Conservation (phyloP, 257 asterid species). For the Mitragyna speciosa region DNA sequence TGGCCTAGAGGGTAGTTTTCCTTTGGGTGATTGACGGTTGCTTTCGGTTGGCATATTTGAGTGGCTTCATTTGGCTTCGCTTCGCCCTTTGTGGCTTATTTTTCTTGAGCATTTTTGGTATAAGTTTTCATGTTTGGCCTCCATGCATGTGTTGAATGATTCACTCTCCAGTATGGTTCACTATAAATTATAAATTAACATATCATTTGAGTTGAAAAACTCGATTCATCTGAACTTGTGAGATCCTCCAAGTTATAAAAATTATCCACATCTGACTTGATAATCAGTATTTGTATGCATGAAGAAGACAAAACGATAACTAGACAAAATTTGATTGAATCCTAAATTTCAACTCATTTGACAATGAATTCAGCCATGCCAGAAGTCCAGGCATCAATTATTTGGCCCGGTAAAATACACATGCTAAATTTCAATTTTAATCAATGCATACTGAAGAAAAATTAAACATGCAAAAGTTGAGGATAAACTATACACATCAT, state of each 20-base stretch:
- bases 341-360: neutral
- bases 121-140: neutral
- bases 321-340: neutral
- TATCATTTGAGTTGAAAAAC: neutral
- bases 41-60: slow-evolving; percentile 42
- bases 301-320: neutral
- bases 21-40: slow-evolving; percentile 31
- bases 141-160: slow-evolving; percentile 13
- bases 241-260: neutral
- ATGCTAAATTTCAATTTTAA: neutral
- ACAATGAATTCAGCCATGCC: neutral
- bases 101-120: neutral
- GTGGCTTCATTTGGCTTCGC: slow-evolving; percentile 19
- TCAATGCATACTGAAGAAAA: neutral
- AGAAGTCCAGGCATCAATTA: neutral
- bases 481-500: neutral
- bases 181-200: no score
- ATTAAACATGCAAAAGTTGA: neutral
- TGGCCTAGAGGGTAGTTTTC: neutral
- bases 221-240: no score
- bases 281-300: neutral
- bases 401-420: neutral
- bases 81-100: slow-evolving; percentile 3
- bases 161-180: neutral
- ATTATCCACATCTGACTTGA: neutral